These are phyloP conservation scores for Chalciporus pseudorubinellus DNA, from an alignment of 768 basidiomycete genomes.

Conservation along the genomic window DNA sequence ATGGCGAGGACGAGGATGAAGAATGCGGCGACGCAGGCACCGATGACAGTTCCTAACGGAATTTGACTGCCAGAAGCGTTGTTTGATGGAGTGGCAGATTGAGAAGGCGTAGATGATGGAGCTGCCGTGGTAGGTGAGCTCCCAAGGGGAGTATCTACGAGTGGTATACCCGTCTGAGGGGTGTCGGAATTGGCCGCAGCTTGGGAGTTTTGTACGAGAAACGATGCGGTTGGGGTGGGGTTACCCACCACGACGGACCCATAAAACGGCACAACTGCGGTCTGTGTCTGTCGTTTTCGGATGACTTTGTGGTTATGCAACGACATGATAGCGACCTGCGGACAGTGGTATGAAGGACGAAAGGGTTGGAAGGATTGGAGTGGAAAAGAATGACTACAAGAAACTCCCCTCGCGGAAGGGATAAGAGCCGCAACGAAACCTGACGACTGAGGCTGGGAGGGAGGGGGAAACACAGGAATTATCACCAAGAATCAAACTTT, in stretches of 20 bases:
- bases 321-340: conserved; percentile 16
- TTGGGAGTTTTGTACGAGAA: conserved; percentile 21
- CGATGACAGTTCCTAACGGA: conserved; percentile 52
- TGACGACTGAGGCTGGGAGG: neutral
- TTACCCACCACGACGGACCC: conserved; percentile 26
- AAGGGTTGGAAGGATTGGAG: conserved; percentile 3
- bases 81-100: conserved; percentile 4
- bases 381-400: conserved; percentile 20
- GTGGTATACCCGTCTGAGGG: conserved; percentile 10
- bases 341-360: conserved; percentile 1
- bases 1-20: conserved; percentile 47
- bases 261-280: conserved; percentile 7
- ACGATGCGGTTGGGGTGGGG: conserved; percentile 27
- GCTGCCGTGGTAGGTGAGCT: neutral
- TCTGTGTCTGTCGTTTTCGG: conserved; percentile 17
- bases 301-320: conserved; percentile 1
- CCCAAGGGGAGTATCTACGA: conserved; percentile 4
- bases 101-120: conserved; percentile 10
- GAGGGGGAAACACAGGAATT: no score
- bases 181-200: neutral
- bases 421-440: conserved; percentile 4
- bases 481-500: conserved; percentile 11
- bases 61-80: conserved; percentile 20
- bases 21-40: conserved; percentile 61
- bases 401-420: conserved; percentile 25